Conservation (phyloP, 148 eudicot species). For the Vaccinium vitisidaea region DNA sequence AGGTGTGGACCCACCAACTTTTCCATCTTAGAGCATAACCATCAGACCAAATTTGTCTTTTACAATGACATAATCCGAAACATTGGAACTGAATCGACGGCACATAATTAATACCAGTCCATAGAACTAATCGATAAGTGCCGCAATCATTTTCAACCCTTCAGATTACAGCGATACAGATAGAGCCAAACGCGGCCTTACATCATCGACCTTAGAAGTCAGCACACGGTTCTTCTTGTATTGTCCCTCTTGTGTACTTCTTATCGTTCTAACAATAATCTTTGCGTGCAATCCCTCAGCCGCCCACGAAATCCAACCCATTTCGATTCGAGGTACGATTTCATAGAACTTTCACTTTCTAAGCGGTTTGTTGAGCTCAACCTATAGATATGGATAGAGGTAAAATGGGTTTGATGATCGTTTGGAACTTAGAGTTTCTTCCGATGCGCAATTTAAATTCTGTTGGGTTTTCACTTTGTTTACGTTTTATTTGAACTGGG, state of each 20-base stretch:
- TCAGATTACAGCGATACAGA: background rate
- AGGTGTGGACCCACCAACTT: too few relatives aligned
- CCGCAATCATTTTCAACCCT: background rate
- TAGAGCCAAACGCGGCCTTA: slow-evolving; percentile 4
- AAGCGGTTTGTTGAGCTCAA: background rate
- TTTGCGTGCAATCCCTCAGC: background rate
- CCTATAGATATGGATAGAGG: background rate
- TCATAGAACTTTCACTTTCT: background rate
- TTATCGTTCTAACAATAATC: background rate
- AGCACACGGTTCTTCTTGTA: background rate
- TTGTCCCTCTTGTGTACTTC: background rate
- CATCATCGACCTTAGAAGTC: background rate
- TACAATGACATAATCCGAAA: background rate
- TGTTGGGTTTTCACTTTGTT: background rate
- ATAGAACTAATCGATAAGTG: background rate
- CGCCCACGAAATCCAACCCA: background rate
- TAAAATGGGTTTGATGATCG: background rate
- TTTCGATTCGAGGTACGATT: background rate
- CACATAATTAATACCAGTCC: background rate
- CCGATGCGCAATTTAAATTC: background rate
- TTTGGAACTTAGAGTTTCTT: background rate
- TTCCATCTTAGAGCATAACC: background rate
- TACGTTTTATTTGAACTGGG: background rate
- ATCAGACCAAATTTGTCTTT: background rate
- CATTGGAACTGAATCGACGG: background rate